Evolutionary conservation across 2,329 filamentous ascomycete genomes (phyloP).

Genomic region (Ophiocordyceps sinensis): DNA sequence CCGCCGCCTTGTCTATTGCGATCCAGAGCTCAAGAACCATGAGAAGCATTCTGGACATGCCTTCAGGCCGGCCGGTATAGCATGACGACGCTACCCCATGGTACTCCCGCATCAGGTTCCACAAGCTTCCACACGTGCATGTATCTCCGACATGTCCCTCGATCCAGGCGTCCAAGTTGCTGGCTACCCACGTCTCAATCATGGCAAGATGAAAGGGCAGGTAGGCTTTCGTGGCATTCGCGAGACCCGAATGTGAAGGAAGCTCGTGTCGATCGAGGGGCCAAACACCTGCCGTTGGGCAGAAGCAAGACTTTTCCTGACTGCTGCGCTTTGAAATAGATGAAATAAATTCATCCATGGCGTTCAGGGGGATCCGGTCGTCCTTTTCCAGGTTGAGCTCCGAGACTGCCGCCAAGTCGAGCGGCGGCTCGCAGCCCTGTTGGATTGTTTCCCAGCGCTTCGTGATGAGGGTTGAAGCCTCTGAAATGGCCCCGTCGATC

Average conservation of each 20-base stretch:
- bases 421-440: conserved; percentile 1
- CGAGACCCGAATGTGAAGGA: not conserved
- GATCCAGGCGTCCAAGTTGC: not conserved
- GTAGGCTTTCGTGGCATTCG: not conserved
- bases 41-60: conserved; percentile 38
- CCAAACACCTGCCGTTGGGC: not conserved
- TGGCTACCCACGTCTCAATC: not conserved
- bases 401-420: not conserved
- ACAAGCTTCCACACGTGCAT: not conserved
- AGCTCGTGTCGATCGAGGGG: not conserved
- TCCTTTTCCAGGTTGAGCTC: not conserved
- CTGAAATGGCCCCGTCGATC: not conserved
- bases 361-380: not conserved
- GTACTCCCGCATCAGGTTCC: not conserved
- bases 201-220: not conserved
- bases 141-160: not conserved
- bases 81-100: not conserved
- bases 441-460: conserved; percentile 1
- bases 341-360: not conserved
- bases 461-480: not conserved
- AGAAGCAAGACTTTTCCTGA: not conserved
- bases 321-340: not conserved
- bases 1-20: conserved; percentile 34
- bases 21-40: conserved; percentile 44
- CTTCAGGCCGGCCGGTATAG: conserved; percentile 29